Base-by-base conservation (phyloP, 352 stramenopile species). In the Pythium sp. region DNA sequence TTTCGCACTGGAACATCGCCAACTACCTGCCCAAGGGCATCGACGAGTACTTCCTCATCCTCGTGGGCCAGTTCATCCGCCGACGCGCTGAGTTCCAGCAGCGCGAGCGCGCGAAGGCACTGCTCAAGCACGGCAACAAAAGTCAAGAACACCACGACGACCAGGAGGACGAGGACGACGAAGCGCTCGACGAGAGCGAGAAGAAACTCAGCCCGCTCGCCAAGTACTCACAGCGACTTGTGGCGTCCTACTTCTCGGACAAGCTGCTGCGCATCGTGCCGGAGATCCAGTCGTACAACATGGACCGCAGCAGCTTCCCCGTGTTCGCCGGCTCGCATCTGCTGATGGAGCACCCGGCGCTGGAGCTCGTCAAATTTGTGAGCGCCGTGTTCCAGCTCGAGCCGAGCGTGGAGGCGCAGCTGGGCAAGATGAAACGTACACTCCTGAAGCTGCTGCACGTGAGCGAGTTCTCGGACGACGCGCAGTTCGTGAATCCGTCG, bases 341-440 rank as follows among this genome's bases (percentile, higher is more conserved):
- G 20, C 55, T 30, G 5, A 61, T 96, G 56, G 88, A 86, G 30
- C 94, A 94, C 64, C 92, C 97, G 15, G 84, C 97, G 20, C 81
- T 99, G n/a, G 97, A 99, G 75, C 96, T 99, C 57, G 95, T 99
- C 38, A 99, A 99, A 76, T 97, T 92, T 64, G 82, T 99, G 24
- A 93, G 89, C 67, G 81, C 90, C 20, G 87, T 99, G 14, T 87
- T 99, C 51, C 68, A 90, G 47, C 76, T 99, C 15, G 98, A 99
- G 73, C 70, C 86, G 8, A 91, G 89, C 46, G 84, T 99, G 0
- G 87, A 95, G 22, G 79, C 90, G 11, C 89, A 98, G 71, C 88
- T 98, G 14, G 79, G 89, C 55, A 91, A 93, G 57, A 83, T 98
- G 71, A 96, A 94, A 74, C 91, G 94, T 63, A 97, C 92, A 66